Evolutionary conservation across 192 early-diverging fungal genomes (phyloP).

Genomic region (Dimargaris xerosporica): DNA sequence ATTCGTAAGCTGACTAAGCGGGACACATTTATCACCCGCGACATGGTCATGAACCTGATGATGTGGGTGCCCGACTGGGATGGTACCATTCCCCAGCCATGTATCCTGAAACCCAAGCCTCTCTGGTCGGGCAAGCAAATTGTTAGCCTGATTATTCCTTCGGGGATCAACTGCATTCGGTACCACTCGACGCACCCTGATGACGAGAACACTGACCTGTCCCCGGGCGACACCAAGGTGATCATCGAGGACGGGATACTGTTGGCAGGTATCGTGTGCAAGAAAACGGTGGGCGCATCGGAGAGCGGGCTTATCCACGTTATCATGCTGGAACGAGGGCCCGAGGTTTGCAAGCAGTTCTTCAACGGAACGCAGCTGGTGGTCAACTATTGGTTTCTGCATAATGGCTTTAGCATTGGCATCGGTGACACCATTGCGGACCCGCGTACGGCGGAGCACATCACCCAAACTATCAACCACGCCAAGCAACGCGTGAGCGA

Average conservation of each 20-base stretch:
- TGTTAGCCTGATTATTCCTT: constrained; percentile 62
- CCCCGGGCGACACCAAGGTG: constrained; percentile 78
- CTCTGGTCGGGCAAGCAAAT: constrained; percentile 98
- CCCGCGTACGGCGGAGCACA: constrained; percentile 53
- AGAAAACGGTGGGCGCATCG: constrained; percentile 88
- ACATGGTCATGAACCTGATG: constrained; percentile 90
- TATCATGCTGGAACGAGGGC: constrained; percentile 82
- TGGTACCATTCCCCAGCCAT: constrained; percentile 80
- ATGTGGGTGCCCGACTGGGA: constrained; percentile 97
- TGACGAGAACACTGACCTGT: constrained; percentile 51
- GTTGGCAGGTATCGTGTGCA: constrained; percentile 87
- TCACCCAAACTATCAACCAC: constrained; percentile 58
- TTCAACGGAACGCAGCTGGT: constrained; percentile 95
- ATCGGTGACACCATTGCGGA: constrained; percentile 94
- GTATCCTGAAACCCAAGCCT: constrained; percentile 89
- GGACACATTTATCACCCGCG: constrained; percentile 72
- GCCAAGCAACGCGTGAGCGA: constrained; percentile 66
- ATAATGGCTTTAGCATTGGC: constrained; percentile 95
- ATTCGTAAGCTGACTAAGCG: constrained; percentile 90
- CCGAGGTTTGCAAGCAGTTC: constrained; percentile 63
- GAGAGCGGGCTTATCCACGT: constrained; percentile 90
- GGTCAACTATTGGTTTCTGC: constrained; percentile 79
- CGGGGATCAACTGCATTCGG: constrained; percentile 78
- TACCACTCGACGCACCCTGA: constrained; percentile 68
- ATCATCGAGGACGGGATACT: constrained; percentile 89